These are phyloP conservation scores for Borovskyia barvae DNA, from an alignment of 208 protist genomes.

Conservation along the genomic window DNA sequence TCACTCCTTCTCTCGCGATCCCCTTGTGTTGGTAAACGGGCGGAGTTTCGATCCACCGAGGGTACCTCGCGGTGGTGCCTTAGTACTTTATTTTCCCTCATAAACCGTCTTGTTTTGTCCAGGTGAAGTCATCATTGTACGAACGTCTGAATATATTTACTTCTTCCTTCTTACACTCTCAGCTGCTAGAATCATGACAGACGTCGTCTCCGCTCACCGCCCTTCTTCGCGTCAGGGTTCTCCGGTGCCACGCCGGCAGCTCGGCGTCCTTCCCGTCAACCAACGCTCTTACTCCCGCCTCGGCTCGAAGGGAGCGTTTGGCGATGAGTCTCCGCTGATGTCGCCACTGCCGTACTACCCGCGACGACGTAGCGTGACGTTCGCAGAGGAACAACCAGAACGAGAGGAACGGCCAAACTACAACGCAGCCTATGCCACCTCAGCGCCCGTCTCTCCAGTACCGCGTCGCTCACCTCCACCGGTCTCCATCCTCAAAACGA, in stretches of 20 bases:
- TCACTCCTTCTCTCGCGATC: no score
- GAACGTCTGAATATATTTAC: no score
- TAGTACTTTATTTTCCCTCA: no score
- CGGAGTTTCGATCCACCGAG: no score
- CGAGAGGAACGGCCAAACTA: constrained; percentile 83
- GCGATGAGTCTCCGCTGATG: constrained; percentile 66
- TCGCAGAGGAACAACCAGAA: constrained; percentile 40
- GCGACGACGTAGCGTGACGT: constrained; percentile 80
- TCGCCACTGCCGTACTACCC: constrained; percentile 84
- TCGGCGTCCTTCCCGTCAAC: constrained; percentile 68
- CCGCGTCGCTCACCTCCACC: constrained; percentile 42
- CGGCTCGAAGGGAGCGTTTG: constrained; percentile 50
- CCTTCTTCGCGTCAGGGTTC: constrained; percentile 44
- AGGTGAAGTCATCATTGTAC: no score
- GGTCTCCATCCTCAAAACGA: constrained; percentile 47
- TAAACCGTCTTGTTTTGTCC: no score
- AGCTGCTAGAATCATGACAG: constrained; percentile 4
- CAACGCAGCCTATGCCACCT: constrained; percentile 39
- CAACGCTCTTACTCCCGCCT: constrained; percentile 85
- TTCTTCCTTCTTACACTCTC: background rate
- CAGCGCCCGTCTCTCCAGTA: constrained; percentile 40
- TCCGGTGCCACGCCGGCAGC: constrained; percentile 65
- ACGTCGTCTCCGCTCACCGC: constrained; percentile 1
- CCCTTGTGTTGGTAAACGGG: no score
- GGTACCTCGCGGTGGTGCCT: no score